phyloP scores from a whole-genome alignment of 202 grass and related monocot species.

The Bolboschoenoplectus hybrid region DNA sequence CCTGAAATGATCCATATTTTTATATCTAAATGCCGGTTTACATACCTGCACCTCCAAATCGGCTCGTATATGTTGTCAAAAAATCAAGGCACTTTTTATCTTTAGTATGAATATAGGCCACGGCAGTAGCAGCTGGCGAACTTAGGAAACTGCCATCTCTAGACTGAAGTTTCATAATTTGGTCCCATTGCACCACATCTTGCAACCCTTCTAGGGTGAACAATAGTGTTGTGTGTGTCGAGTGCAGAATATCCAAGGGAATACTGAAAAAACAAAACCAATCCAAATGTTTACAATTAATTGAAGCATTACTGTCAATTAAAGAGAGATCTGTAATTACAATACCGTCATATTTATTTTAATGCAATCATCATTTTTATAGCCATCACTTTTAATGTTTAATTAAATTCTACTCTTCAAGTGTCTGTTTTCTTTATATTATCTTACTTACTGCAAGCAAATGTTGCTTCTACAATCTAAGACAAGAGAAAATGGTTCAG shows the following conservation, averaged over 20 bases:
- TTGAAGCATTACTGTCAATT: background rate
- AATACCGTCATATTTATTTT: background rate
- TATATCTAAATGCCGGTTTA: background rate
- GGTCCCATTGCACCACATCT: slow-evolving; percentile 44
- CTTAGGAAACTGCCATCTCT: slow-evolving; percentile 43
- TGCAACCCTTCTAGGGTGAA: slow-evolving; percentile 41
- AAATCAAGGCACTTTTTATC: slow-evolving; percentile 43
- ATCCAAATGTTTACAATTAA: background rate
- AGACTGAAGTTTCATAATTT: slow-evolving; percentile 43
- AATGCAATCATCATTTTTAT: background rate
- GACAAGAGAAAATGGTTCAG: too few species aligned
- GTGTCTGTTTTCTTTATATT: too few species aligned
- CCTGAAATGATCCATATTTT: background rate
- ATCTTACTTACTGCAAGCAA: too few species aligned
- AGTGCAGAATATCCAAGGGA: slow-evolving; percentile 42
- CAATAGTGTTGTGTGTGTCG: slow-evolving; percentile 35
- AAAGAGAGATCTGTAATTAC: background rate
- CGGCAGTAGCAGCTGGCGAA: slow-evolving; percentile 41
- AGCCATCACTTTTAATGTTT: too few species aligned
- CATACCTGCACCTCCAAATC: background rate
- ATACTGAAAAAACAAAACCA: slow-evolving; percentile 32
- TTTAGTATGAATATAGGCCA: slow-evolving; percentile 38
- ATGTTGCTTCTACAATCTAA: too few species aligned
- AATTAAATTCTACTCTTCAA: too few species aligned
- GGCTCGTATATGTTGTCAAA: background rate